Conservation (phyloP, 805 yeast species). For the Lipomyces chichibuensis region DNA sequence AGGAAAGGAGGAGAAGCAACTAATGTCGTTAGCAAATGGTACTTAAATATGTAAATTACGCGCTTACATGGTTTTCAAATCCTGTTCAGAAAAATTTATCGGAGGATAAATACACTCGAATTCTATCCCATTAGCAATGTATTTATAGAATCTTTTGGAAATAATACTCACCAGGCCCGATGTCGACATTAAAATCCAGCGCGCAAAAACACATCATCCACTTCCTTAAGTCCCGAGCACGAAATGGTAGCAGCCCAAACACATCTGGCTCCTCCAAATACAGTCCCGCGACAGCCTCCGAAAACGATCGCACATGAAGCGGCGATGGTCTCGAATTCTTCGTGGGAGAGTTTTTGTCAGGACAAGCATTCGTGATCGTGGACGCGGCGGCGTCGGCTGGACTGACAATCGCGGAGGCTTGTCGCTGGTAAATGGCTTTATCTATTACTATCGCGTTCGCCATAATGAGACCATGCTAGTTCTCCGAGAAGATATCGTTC, state of each 20-base stretch:
- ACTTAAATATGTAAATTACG: neutral
- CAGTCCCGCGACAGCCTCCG: constrained; percentile 21
- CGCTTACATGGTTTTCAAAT: constrained; percentile 30
- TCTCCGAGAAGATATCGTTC: neutral
- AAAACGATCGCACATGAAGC: constrained; percentile 15
- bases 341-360: neutral
- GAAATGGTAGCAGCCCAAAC: constrained; percentile 16
- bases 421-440: neutral
- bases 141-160: no score
- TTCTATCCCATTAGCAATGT: constrained; percentile 12
- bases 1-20: constrained; percentile 35
- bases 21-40: neutral
- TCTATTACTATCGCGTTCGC: neutral
- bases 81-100: constrained; percentile 27
- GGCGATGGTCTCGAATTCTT: neutral
- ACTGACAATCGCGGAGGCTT: neutral
- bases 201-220: constrained; percentile 33
- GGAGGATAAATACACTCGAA: constrained; percentile 34
- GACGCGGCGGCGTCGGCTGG: no score
- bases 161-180: constrained; percentile 25
- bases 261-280: constrained; percentile 16
- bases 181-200: constrained; percentile 31
- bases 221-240: constrained; percentile 13
- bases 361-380: neutral
- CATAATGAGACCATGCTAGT: neutral